Evolutionary conservation across 2,329 filamentous ascomycete genomes (phyloP), one percentile per base, ranked within the genome.

Genomic region (Dothiorella sarmentorum): DNA sequence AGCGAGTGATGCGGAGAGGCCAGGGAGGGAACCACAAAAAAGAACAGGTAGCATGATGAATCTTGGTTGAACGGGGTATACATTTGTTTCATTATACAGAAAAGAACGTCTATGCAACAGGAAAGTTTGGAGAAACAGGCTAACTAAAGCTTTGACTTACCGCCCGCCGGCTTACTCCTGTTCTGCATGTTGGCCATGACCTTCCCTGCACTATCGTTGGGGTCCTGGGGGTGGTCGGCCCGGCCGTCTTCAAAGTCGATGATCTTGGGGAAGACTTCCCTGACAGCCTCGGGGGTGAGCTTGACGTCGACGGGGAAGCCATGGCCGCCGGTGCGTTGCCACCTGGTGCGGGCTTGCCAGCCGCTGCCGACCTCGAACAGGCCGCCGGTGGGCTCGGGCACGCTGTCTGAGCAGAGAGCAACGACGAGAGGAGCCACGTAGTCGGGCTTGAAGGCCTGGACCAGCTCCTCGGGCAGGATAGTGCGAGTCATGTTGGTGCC

Each of bases 371-470:
- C 90, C 79, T 99, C 94, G 77, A 91, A 99, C 47, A 99, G 83
- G 56, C 87, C 88, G 64, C 93, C 93, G 60, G 91, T 97, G 65
- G 89, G 85, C 69, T 89, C 84, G 26, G 94, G 93, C 56, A 91
- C 86, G 77, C 90, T 90, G 78, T 99, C 94, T 13, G 85, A 87
- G 73, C 86, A 90, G 60, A 99, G 88, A 42, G 92, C 85, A 58
- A 93, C 85, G 53, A 99, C 92, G 35, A 97, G 79, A 61, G 94
- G 94, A 56, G 94, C 94, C 74, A 99, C 92, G 76, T 96, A 97
- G 72, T 97, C 93, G 61, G 94, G 94, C 86, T 97, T 99, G 83
- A 99, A 96, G 44, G 94, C 93, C 80, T 97, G 92, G 17, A 99
- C 92, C 79, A 97, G 86, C 80, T 99, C 94, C 77, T 96, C 91